These are phyloP conservation scores for Nannochloris sp. DNA, from an alignment of 139 green algal species.

Conservation along the genomic window DNA sequence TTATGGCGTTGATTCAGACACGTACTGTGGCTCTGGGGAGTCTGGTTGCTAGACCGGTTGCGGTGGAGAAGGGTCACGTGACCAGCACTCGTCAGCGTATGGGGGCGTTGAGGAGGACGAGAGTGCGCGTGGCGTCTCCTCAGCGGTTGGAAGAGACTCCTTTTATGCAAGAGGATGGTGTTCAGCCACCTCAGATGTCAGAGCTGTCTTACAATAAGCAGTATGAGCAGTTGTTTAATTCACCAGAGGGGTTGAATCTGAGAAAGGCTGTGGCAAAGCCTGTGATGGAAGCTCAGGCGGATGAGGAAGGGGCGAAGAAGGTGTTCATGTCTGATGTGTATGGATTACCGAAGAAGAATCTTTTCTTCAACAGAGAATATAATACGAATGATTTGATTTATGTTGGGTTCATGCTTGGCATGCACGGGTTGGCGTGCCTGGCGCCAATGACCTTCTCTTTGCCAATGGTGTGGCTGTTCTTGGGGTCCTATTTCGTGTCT, in stretches of 20 bases:
- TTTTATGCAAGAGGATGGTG: not conserved
- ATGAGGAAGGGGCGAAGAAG: slow-evolving; percentile 4
- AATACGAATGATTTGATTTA: slow-evolving; percentile 66
- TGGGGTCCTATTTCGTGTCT: slow-evolving; percentile 76
- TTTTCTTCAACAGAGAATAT: slow-evolving; percentile 52
- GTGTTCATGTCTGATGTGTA: slow-evolving; percentile 60
- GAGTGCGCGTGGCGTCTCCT: not conserved
- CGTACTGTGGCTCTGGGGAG: too few relatives aligned
- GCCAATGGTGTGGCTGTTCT: slow-evolving; percentile 47
- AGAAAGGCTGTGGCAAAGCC: slow-evolving; percentile 69
- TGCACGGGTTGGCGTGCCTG: slow-evolving; percentile 62
- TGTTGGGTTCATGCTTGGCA: slow-evolving; percentile 58
- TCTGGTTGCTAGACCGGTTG: not conserved
- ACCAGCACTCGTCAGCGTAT: not conserved
- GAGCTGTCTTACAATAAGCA: slow-evolving; percentile 63
- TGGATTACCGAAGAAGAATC: slow-evolving; percentile 29
- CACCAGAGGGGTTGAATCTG: slow-evolving; percentile 37
- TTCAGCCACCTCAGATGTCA: not conserved
- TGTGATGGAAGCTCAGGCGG: slow-evolving; percentile 43
- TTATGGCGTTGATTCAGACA: too few relatives aligned
- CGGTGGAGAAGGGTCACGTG: not conserved
- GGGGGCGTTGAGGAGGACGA: slow-evolving; percentile 1
- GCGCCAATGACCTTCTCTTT: slow-evolving; percentile 76
- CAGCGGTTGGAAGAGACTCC: not conserved
- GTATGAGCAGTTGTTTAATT: slow-evolving; percentile 64